Base-by-base conservation (phyloP, 495 filamentous ascomycete genomes). In the Neurospora sp. region DNA sequence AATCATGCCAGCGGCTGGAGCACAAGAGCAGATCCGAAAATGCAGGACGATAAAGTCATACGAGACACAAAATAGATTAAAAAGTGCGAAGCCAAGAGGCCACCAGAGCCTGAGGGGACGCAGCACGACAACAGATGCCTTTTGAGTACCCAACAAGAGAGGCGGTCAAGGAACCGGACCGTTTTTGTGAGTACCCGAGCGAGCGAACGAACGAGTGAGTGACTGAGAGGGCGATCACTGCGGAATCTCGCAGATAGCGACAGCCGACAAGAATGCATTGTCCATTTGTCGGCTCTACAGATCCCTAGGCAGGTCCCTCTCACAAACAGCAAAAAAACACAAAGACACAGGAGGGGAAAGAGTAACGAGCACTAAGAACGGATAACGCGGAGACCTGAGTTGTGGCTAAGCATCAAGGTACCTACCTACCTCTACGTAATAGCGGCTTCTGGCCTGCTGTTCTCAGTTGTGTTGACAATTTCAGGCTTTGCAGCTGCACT, bases 11-110 rank as follows among this genome's bases (percentile, higher is more conserved):
- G 53, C 40, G 42, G 44, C 31, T 38, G 41, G 27, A 12, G 38
- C 16, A 61, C 70, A 59, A 16, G 39, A 31, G 35, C 20, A 27
- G 27, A 65, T 35, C 53, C 53, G 53, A 65, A 37, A 35, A 71
- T 71, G 70, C 70, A 71, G 42, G 42, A 71, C 70, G 70, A 71
- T 47, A 71, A 71, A 61, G 27, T 31, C 41, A 37, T 47, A 47
- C 35, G 70, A 61, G 70, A 71, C 70, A 71, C 42, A 8, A 37
- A 35, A 53, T 53, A 71, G 16, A 71, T 71, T 59, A n/a, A 61
- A 35, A 6, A 14, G 6, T 59, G 47, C 1, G 22, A 27, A 12
- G 47, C 14, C 35, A 20, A 59, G 42, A 59, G 22, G 53, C 27
- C 53, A 65, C 14, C 27, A 8, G 14, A 27, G 3, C 53, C 5